A percentile compares a stretch with the other conserved stretches of the same genome.
phyloP scores from a whole-genome alignment of 1,139 yeast genomes.

The Yamadazyma dendronema region DNA sequence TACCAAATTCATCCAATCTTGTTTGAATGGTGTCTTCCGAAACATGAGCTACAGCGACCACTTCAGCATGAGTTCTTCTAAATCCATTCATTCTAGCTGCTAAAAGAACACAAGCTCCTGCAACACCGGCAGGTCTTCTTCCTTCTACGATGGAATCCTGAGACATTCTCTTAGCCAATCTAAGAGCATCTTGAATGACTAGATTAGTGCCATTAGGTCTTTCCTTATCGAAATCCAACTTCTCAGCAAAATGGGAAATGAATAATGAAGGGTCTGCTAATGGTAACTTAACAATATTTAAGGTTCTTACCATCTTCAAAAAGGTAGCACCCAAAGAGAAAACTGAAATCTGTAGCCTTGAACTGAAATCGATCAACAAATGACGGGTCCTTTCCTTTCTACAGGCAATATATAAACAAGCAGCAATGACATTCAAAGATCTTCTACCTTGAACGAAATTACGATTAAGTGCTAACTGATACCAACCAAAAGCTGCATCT shows the following conservation, averaged over 20 bases:
- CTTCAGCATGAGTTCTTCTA: conserved; percentile 87
- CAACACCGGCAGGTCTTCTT: conserved; percentile 96
- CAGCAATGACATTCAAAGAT: conserved; percentile 91
- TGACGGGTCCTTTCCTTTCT: conserved; percentile 88
- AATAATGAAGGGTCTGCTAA: conserved; percentile 91
- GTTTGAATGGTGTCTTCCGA: conserved; percentile 92
- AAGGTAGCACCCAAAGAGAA: conserved; percentile 95
- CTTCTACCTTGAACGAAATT: conserved; percentile 95
- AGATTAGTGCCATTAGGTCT: conserved; percentile 61
- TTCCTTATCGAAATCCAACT: conserved; percentile 54
- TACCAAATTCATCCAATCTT: conserved; percentile 82
- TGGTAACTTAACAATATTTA: conserved; percentile 75
- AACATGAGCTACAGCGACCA: conserved; percentile 92
- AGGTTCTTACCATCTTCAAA: conserved; percentile 79
- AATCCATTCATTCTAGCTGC: conserved; percentile 97
- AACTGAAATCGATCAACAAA: conserved; percentile 92
- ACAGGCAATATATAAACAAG: conserved; percentile 93
- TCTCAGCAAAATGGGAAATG: conserved; percentile 90
- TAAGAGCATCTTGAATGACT: conserved; percentile 83
- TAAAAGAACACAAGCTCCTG: conserved; percentile 90
- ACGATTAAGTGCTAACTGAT: conserved; percentile 75
- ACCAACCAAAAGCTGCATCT: conserved; percentile 88
- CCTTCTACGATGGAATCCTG: conserved; percentile 97
- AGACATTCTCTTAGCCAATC: conserved; percentile 86
- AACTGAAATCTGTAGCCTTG: conserved; percentile 85